phyloP scores from a whole-genome alignment of 352 stramenopile genomes.

The Globisporangium carolinianum region DNA sequence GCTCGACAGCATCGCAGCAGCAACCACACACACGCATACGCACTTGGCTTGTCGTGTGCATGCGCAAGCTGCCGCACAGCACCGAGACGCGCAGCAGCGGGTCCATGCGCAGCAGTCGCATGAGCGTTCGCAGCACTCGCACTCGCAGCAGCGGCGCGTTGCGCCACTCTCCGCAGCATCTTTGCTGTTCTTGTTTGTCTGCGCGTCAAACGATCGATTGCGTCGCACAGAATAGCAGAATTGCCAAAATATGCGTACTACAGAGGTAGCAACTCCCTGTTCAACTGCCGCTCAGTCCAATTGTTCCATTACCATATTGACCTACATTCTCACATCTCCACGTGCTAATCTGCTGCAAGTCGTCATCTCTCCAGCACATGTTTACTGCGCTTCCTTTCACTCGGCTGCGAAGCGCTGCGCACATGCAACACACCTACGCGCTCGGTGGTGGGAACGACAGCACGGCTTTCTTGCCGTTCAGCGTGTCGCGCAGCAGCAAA shows the following conservation, averaged over 20 bases:
- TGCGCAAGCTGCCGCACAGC: conserved; percentile 14
- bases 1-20: no score
- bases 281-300: background rate
- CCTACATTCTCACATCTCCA: no score
- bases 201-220: background rate
- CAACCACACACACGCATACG: background rate
- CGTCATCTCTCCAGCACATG: no score
- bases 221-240: background rate
- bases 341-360: no score
- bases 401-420: no score
- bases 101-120: conserved; percentile 12
- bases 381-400: no score
- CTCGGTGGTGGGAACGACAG: conserved; percentile 62
- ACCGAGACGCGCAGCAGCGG: conserved; percentile 9
- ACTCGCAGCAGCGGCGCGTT: conserved; percentile 3
- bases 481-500: conserved; percentile 59
- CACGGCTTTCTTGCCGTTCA: conserved; percentile 79
- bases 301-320: no score
- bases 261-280: background rate
- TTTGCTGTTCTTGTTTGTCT: background rate
- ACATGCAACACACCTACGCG: no score
- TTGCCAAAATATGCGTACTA: background rate
- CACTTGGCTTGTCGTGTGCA: conserved; percentile 19
- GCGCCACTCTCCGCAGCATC: conserved; percentile 25
- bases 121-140: no score